These are phyloP conservation scores for Perilla frutescens DNA, from an alignment of 257 asterid genomes.

Conservation along the genomic window DNA sequence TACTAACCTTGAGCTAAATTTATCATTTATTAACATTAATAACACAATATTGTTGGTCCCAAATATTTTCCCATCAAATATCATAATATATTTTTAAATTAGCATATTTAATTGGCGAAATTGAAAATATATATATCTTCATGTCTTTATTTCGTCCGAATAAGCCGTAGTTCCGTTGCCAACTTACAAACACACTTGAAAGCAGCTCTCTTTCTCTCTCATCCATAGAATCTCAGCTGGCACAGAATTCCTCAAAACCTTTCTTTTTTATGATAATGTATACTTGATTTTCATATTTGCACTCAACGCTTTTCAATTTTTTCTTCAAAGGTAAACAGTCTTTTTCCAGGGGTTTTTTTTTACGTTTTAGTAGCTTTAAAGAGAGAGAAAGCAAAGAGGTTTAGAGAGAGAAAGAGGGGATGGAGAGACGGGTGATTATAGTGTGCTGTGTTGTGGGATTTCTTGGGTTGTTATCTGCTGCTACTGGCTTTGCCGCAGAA, in stretches of 20 bases:
- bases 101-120: not conserved
- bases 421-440: slow-evolving; percentile 68
- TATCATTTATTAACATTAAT: no score
- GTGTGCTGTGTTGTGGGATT: slow-evolving; percentile 67
- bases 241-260: slow-evolving; percentile 7
- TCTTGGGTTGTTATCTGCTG: slow-evolving; percentile 74
- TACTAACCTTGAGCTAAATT: no score
- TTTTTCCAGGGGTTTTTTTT: not conserved
- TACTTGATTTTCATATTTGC: slow-evolving; percentile 15
- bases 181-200: not conserved
- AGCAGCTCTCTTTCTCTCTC: slow-evolving; percentile 10
- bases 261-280: slow-evolving; percentile 3
- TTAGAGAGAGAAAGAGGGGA: slow-evolving; percentile 31
- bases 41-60: no score
- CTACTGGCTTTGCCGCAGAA: slow-evolving; percentile 82
- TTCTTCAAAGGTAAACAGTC: not conserved
- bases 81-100: no score
- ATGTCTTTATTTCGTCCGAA: not conserved
- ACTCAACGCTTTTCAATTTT: slow-evolving; percentile 9
- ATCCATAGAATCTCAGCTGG: slow-evolving; percentile 24
- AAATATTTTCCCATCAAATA: no score
- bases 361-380: not conserved
- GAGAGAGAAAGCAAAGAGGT: slow-evolving; percentile 34
- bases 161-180: slow-evolving; percentile 12
- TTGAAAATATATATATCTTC: not conserved